A percentile compares a stretch with the other conserved stretches of the same genome.
phyloP scores from a whole-genome alignment of 1,139 yeast species.

The Pichia sp. region DNA sequence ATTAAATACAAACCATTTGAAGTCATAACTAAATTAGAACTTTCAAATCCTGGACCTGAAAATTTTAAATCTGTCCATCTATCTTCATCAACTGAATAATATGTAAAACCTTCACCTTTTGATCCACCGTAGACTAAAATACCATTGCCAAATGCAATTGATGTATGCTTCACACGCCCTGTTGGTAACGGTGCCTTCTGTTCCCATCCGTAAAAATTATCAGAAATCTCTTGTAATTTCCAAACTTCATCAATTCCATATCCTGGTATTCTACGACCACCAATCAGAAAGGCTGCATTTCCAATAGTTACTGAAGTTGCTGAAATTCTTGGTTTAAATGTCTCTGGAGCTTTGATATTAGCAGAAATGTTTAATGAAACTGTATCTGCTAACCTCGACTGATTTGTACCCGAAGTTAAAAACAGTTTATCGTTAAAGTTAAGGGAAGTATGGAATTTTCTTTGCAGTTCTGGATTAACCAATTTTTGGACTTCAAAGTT shows the following conservation, averaged over 20 bases:
- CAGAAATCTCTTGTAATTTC: slow-evolving; percentile 19
- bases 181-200: slow-evolving; percentile 35
- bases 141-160: slow-evolving; percentile 32
- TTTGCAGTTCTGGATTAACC: slow-evolving; percentile 3
- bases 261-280: slow-evolving; percentile 67
- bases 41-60: neutral
- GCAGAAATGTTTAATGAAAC: slow-evolving; percentile 17
- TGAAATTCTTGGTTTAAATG: slow-evolving; percentile 46
- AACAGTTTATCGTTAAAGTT: slow-evolving; percentile 35
- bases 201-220: slow-evolving; percentile 31
- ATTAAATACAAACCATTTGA: slow-evolving; percentile 38
- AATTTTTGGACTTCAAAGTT: slow-evolving; percentile 3
- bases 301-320: slow-evolving; percentile 42
- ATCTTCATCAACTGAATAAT: slow-evolving; percentile 5
- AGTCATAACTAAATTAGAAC: slow-evolving; percentile 3
- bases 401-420: slow-evolving; percentile 52
- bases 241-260: slow-evolving; percentile 39
- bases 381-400: slow-evolving; percentile 35
- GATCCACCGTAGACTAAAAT: slow-evolving; percentile 54
- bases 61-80: slow-evolving; percentile 10
- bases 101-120: slow-evolving; percentile 12
- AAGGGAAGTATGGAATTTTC: slow-evolving; percentile 23
- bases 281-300: slow-evolving; percentile 40
- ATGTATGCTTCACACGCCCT: slow-evolving; percentile 50
- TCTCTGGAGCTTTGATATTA: slow-evolving; percentile 1